Evolutionary conservation across 495 filamentous ascomycete genomes (phyloP), one percentile per base, ranked within the genome.

Genomic region (Penicillium manginii): DNA sequence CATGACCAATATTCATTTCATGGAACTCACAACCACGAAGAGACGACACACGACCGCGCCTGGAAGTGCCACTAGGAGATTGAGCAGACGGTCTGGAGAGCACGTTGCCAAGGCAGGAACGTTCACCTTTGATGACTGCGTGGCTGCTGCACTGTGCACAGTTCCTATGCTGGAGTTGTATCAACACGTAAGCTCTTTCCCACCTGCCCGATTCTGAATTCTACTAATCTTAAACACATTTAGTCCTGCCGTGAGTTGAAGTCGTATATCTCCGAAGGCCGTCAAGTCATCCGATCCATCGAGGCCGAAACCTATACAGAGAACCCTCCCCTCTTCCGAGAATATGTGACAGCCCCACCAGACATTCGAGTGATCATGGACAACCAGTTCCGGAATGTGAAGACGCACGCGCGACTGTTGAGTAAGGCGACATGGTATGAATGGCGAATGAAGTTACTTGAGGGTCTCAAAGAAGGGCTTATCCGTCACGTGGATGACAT

Each of bases 371-470:
- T 84, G 2, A 81, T 94, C 48, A 93, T 98, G 88, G 93, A 98
- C 73, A 93, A 90, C 58, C 94, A 98, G 69, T 93, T 98, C 74
- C 93, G 93, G 70, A 96, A 96, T 59, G 88, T 96, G 66, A 97
- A 97, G 77, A 96, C 91, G 0, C 87, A 97, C 69, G 90, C 96
- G 3, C 79, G 96, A 40, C 79, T 96, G 5, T 81, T 91, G 12
- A 97, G 93, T 76, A 96, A 96, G 69, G 91, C 86, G 37, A 93
- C 91, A 72, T 98, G 96, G 96, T 98, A 98, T 68, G 88, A 92
- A 67, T 98, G 96, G 96, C 90, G 96, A 32, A 92, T 90, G 85
- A 91, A 91, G 63, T 84, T 97, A 23, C 86, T 97, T 12, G 87
- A 90, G 21, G 91, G 90, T 5, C 79, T 98, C 18, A 90, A 87